Percentiles rank a stretch among this genome's conserved stretches.
phyloP scores from a whole-genome alignment of 2,329 filamentous ascomycete species.

The Beauveria pseudobassiana region DNA sequence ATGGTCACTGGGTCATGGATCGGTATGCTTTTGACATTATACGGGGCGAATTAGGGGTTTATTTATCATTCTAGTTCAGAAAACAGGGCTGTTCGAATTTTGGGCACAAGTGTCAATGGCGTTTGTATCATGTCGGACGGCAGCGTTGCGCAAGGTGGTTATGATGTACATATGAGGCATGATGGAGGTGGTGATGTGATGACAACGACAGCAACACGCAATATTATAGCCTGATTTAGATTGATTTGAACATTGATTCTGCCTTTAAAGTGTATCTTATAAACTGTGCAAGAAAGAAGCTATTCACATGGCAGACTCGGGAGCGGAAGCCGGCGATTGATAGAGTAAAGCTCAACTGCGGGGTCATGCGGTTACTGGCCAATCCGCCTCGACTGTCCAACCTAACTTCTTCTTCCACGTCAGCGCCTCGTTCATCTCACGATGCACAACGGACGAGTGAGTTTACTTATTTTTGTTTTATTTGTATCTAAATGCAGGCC shows the following conservation, averaged over 20 bases:
- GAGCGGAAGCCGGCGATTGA: background rate
- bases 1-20: background rate
- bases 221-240: background rate
- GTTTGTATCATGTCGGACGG: background rate
- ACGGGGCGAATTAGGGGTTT: background rate
- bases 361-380: constrained; percentile 5
- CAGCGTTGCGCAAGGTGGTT: background rate
- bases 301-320: background rate
- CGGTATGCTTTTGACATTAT: background rate
- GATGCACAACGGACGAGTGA: background rate
- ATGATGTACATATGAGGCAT: background rate
- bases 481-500: constrained; percentile 1
- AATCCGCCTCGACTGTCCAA: background rate
- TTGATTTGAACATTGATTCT: background rate
- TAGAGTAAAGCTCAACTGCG: background rate
- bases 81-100: background rate
- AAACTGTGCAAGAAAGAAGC: background rate
- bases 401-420: background rate
- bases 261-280: background rate
- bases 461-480: background rate
- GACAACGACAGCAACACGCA: background rate
- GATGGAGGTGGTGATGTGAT: background rate
- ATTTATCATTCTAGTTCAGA: background rate
- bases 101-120: background rate
- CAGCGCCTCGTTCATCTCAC: background rate